These are phyloP conservation scores for Solanum gandarillasii DNA, from an alignment of 257 asterid genomes.

Conservation along the genomic window DNA sequence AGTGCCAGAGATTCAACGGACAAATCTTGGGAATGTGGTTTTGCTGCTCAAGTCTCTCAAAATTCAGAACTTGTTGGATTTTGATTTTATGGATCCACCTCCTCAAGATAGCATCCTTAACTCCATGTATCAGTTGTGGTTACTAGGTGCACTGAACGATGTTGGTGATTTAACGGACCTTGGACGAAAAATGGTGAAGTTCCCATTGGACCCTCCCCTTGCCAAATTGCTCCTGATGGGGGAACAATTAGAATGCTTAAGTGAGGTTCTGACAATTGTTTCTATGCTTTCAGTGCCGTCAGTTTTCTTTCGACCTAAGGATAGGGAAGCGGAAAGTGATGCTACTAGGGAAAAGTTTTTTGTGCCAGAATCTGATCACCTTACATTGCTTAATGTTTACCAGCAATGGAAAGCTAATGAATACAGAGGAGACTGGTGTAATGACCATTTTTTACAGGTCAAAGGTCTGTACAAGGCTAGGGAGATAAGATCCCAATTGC, in stretches of 20 bases:
- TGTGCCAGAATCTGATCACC: constrained; percentile 86
- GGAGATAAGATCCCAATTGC: constrained; percentile 76
- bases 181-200: constrained; percentile 98
- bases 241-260: constrained; percentile 58
- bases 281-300: constrained; percentile 97
- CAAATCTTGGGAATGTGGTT: constrained; percentile 86
- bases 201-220: constrained; percentile 86
- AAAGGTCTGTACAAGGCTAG: constrained; percentile 80
- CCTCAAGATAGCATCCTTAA: constrained; percentile 86
- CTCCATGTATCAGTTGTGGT: constrained; percentile 96
- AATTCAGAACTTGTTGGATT: constrained; percentile 68
- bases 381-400: constrained; percentile 73
- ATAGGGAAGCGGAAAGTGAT: constrained; percentile 88
- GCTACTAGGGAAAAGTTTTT: constrained; percentile 88
- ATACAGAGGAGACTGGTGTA: constrained; percentile 89
- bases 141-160: constrained; percentile 74
- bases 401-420: constrained; percentile 78
- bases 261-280: constrained; percentile 81
- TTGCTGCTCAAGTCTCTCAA: constrained; percentile 78
- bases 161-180: constrained; percentile 64
- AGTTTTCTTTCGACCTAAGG: constrained; percentile 82
- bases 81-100: constrained; percentile 98
- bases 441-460: constrained; percentile 75
- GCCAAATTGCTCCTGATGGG: constrained; percentile 93
- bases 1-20: constrained; percentile 86